These are phyloP conservation scores for Teratosphaeria destructans DNA, from an alignment of 2,329 filamentous ascomycete species.

Conservation along the genomic window DNA sequence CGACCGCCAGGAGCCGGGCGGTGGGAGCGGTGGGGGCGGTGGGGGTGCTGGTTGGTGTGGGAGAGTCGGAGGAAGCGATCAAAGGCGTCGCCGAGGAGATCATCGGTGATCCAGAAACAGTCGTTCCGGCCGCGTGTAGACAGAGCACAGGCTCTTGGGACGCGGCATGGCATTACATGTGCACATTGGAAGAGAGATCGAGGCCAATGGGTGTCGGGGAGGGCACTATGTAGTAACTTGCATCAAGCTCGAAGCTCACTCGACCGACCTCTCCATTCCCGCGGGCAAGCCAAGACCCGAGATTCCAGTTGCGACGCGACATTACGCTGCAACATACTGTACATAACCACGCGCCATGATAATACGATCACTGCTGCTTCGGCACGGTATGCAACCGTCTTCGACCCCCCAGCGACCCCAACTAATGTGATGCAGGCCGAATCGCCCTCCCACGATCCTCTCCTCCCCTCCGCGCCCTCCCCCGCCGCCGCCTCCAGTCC, in stretches of 20 bases:
- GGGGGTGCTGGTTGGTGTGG: conserved; percentile 1
- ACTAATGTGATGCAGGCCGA: conserved; percentile 23
- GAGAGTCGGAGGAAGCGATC: conserved; percentile 38
- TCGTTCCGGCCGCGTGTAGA: conserved; percentile 21
- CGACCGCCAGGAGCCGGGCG: conserved; percentile 1
- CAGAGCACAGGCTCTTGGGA: conserved; percentile 7
- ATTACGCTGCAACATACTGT: background rate
- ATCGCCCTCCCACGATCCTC: conserved; percentile 25
- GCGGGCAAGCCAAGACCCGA: conserved; percentile 9
- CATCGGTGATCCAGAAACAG: conserved; percentile 51
- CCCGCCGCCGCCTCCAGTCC: conserved; percentile 24
- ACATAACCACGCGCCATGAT: conserved; percentile 26
- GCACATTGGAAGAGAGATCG: background rate
- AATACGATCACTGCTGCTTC: conserved; percentile 31
- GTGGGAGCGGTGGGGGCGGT: background rate
- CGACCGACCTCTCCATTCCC: background rate
- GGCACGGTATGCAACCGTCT: conserved; percentile 24
- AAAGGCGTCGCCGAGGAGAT: conserved; percentile 43
- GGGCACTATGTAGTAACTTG: background rate
- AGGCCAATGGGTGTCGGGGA: background rate
- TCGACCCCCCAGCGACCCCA: background rate
- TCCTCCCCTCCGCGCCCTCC: conserved; percentile 20
- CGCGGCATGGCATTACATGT: conserved; percentile 18
- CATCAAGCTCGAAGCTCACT: background rate
- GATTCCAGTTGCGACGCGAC: conserved; percentile 1